Evolutionary conservation across 1,284 basidiomycete genomes (phyloP), one percentile per base, ranked within the genome.

Genomic region (Termitomyces sp.): DNA sequence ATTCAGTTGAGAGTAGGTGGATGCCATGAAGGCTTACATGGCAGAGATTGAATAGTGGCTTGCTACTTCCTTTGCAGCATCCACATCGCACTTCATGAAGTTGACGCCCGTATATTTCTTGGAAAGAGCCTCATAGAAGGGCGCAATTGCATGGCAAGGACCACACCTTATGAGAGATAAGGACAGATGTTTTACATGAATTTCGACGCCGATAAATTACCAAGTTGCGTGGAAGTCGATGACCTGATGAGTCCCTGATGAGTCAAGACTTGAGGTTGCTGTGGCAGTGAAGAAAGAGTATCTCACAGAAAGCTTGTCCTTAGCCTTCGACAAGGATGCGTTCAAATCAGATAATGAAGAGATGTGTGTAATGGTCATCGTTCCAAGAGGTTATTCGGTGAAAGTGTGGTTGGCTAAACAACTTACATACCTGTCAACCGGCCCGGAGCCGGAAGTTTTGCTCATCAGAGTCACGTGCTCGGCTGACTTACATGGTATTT

Each of bases 151-250:
- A 68, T 88, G 87, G 66, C 89, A 92, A 34, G 88, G 88, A 2
- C 86, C 84, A 78, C 89, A 91, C 88, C 88, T 90, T 55, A 26
- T 24, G 42, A 1, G 8, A 41, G 15, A 28, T 53, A 8, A 47
- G 21, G 33, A 8, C 24, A 48, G 15, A 57, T 28, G 10, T n/a
- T 44, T 17, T n/a, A 1, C 19, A 15, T 43, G 47, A 3, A 36
- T 21, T n/a, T 34, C 13, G 3, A 28, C 12, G 31, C 31, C 46
- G 2, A 28, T 1, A 26, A 61, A 71, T 61, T 61, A 87, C 88
- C 88, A 90, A 60, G 82, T 79, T 54, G 88, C 88, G 68, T 90
- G 86, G 63, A 92, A 91, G 70, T 91, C 89, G 58, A 92, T 90
- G 53, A 91, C 84, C 88, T 90, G 50, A 12, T 6, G 19, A 15